Percentiles rank a stretch among this genome's conserved stretches.
Conservation (phyloP, 2,329 filamentous ascomycete genomes). For the Cercospora sp. region DNA sequence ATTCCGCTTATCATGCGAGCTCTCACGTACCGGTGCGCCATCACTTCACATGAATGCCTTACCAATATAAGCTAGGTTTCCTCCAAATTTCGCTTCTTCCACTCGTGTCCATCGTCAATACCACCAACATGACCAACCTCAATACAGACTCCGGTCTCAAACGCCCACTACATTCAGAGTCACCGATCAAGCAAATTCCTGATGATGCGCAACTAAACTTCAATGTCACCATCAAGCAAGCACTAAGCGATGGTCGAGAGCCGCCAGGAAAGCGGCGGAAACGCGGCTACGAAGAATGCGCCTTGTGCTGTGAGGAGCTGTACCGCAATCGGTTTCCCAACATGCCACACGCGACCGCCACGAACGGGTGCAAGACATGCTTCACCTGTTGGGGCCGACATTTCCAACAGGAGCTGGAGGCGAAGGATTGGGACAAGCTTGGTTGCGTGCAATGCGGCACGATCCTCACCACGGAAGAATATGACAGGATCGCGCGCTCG, state of each 20-base stretch:
- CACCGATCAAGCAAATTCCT: neutral
- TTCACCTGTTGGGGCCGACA: slow-evolving; percentile 10
- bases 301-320: slow-evolving; percentile 4
- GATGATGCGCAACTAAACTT: neutral
- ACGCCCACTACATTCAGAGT: neutral
- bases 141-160: neutral
- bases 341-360: neutral
- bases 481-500: too few relatives aligned
- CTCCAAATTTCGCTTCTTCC: neutral
- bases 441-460: slow-evolving; percentile 9
- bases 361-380: neutral
- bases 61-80: neutral
- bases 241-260: neutral
- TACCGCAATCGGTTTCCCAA: neutral
- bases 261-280: neutral
- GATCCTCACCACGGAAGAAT: neutral
- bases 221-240: neutral
- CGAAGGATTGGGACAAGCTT: slow-evolving; percentile 14
- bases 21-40: neutral
- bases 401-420: slow-evolving; percentile 2
- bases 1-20: neutral
- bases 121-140: neutral
- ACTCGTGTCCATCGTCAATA: neutral
- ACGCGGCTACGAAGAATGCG: slow-evolving; percentile 3
- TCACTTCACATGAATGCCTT: neutral